These are phyloP conservation scores for Trypanosoma platydactyli DNA, from an alignment of 208 protist species.

Conservation along the genomic window DNA sequence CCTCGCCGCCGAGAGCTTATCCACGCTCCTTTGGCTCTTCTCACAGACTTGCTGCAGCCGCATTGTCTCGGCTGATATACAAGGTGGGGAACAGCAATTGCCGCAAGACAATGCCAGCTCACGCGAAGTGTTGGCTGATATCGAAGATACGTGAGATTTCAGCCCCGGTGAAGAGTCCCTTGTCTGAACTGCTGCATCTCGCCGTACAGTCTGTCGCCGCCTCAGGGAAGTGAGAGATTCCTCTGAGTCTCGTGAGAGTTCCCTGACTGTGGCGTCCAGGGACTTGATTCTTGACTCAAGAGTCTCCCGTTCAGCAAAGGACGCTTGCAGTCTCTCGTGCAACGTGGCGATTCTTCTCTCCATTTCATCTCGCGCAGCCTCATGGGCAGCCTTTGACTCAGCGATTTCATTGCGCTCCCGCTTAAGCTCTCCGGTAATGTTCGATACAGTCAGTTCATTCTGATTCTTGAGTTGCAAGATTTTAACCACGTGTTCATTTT, in stretches of 20 bases:
- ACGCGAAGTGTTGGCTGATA: neutral
- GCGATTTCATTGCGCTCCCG: neutral
- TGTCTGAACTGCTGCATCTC: slow-evolving; percentile 3
- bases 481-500: slow-evolving; percentile 20
- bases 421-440: slow-evolving; percentile 5
- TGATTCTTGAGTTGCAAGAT: slow-evolving; percentile 18
- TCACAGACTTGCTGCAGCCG: neutral
- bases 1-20: neutral
- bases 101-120: neutral
- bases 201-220: neutral
- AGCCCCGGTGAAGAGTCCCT: neutral
- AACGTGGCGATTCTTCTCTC: neutral
- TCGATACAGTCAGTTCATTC: neutral
- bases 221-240: slow-evolving; percentile 1
- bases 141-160: neutral
- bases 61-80: neutral
- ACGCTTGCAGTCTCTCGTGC: neutral
- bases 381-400: neutral
- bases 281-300: neutral
- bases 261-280: neutral
- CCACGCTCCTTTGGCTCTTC: neutral
- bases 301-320: slow-evolving; percentile 5
- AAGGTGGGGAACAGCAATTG: neutral
- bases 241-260: slow-evolving; percentile 18
- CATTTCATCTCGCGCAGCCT: neutral